Percentiles rank a stretch among this genome's conserved stretches.
phyloP scores from a whole-genome alignment of 1,139 yeast genomes.

The Pichia sp. region DNA sequence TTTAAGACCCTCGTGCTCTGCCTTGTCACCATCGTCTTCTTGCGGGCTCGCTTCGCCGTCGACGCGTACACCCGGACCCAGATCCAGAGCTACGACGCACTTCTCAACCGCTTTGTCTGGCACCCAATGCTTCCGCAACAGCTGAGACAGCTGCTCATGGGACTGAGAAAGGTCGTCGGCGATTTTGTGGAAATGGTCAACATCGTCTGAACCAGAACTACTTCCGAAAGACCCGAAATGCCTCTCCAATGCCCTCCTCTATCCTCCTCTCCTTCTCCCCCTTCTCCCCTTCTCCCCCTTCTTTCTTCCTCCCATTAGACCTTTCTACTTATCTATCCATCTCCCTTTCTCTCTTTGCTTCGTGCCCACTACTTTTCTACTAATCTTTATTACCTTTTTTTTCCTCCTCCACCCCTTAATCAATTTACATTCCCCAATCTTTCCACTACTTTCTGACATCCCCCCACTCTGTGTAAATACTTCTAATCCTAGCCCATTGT shows the following conservation, averaged over 20 bases:
- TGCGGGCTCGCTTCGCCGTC: slow-evolving; percentile 43
- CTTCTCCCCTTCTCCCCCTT: too few species aligned
- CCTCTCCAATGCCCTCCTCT: too few species aligned
- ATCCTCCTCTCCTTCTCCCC: neutral
- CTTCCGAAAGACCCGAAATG: neutral
- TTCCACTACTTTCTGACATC: too few species aligned
- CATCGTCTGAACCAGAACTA: slow-evolving; percentile 1
- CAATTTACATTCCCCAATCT: neutral
- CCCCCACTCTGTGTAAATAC: neutral
- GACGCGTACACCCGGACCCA: slow-evolving; percentile 42
- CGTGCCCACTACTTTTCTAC: neutral
- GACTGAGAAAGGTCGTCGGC: slow-evolving; percentile 17
- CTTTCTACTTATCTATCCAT: neutral
- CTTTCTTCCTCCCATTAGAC: too few species aligned
- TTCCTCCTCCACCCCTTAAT: neutral
- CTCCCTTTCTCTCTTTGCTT: neutral
- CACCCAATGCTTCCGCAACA: slow-evolving; percentile 27
- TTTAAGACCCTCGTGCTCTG: slow-evolving; percentile 30
- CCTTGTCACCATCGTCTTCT: slow-evolving; percentile 37
- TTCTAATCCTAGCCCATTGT: neutral
- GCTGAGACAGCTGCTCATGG: slow-evolving; percentile 14
- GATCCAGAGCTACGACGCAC: slow-evolving; percentile 39
- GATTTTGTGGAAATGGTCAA: slow-evolving; percentile 18
- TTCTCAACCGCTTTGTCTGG: slow-evolving; percentile 32
- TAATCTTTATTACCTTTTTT: neutral